Conservation (phyloP, 768 basidiomycete genomes). For the Boletus speciosus region DNA sequence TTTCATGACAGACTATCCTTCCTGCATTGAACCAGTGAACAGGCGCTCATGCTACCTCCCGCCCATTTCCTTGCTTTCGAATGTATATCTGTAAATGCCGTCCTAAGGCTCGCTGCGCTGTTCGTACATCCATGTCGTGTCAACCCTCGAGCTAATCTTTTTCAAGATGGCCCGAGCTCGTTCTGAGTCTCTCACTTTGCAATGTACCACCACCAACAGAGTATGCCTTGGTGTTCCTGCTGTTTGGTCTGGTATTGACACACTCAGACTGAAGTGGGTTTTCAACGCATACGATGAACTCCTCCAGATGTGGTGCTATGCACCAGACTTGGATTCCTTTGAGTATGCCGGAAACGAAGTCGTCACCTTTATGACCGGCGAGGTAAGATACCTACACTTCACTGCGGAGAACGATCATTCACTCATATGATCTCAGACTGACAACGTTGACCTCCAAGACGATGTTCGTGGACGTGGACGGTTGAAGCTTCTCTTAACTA, state of each 20-base stretch:
- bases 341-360: constrained; percentile 65
- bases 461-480: constrained; percentile 43
- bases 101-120: constrained; percentile 63
- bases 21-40: background rate
- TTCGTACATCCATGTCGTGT: constrained; percentile 35
- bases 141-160: constrained; percentile 5
- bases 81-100: constrained; percentile 50
- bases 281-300: constrained; percentile 64
- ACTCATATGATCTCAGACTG: constrained; percentile 9
- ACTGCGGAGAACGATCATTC: background rate
- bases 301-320: constrained; percentile 58
- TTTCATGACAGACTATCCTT: background rate
- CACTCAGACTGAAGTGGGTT: constrained; percentile 51
- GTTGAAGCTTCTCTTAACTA: constrained; percentile 1
- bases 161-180: constrained; percentile 67
- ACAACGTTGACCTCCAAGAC: constrained; percentile 56
- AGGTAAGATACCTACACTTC: constrained; percentile 39
- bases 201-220: constrained; percentile 66
- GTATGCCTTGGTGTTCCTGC: constrained; percentile 37
- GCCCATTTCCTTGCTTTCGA: constrained; percentile 74
- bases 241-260: constrained; percentile 1
- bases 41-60: constrained; percentile 64
- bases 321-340: constrained; percentile 62
- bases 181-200: constrained; percentile 62
- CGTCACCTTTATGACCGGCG: constrained; percentile 51